Percentiles rank a stretch among this genome's conserved stretches.
Conservation (phyloP, 177 flowering plant genomes). For the Vitis hybrid region DNA sequence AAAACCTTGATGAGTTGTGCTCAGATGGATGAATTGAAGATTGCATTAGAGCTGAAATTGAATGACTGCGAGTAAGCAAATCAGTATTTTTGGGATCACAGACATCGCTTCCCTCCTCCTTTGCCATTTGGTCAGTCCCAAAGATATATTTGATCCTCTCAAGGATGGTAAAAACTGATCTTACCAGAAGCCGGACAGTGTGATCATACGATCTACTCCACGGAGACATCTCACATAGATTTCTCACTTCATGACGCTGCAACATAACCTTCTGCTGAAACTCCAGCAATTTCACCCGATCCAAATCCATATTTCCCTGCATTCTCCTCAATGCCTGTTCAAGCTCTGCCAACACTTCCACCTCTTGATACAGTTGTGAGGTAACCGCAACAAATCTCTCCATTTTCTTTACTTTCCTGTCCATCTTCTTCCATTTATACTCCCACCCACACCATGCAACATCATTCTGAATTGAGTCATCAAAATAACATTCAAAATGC, state of each 20-base stretch:
- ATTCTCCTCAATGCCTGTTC: constrained; percentile 76
- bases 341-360: constrained; percentile 76
- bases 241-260: constrained; percentile 75
- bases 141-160: constrained; percentile 58
- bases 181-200: constrained; percentile 52
- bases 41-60: constrained; percentile 46
- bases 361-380: constrained; percentile 66
- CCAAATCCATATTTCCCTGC: constrained; percentile 38
- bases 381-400: constrained; percentile 56
- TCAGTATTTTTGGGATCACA: constrained; percentile 12
- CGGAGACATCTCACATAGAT: constrained; percentile 60
- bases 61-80: constrained; percentile 51
- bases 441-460: constrained; percentile 51
- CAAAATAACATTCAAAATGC: constrained; percentile 48
- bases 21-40: constrained; percentile 59
- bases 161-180: constrained; percentile 66
- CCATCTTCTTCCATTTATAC: constrained; percentile 79
- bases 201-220: constrained; percentile 72
- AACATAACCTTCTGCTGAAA: constrained; percentile 69
- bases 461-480: constrained; percentile 39
- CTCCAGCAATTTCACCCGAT: constrained; percentile 50
- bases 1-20: constrained; percentile 26
- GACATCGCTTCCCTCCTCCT: constrained; percentile 17
- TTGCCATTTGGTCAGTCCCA: constrained; percentile 32
- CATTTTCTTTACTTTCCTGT: constrained; percentile 77